Evolutionary conservation across 176 grass and related monocot genomes (phyloP).

Genomic region (Aegilops speltoides): DNA sequence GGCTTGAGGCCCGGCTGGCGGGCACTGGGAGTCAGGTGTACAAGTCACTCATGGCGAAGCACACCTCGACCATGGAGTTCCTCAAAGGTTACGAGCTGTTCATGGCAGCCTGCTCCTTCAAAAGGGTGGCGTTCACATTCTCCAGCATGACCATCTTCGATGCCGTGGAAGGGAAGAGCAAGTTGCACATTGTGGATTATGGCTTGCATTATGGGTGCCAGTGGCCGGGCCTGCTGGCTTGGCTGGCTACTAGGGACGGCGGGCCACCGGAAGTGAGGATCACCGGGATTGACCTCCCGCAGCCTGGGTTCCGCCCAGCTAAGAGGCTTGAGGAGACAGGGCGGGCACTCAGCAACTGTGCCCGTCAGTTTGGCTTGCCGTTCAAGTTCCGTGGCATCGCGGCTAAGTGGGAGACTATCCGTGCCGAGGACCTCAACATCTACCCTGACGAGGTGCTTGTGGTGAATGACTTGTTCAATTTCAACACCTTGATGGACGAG

Average conservation of each 20-base stretch:
- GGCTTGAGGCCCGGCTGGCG: constrained; percentile 49
- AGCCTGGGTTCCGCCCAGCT: constrained; percentile 45
- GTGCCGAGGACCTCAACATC: constrained; percentile 24
- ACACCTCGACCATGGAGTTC: constrained; percentile 29
- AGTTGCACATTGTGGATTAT: constrained; percentile 49
- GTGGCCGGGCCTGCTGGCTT: constrained; percentile 45
- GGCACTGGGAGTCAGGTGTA: constrained; percentile 49
- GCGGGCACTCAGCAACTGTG: constrained; percentile 30
- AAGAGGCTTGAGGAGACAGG: constrained; percentile 44
- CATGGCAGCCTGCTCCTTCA: constrained; percentile 55
- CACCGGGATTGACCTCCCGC: constrained; percentile 43
- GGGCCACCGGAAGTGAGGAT: constrained; percentile 44
- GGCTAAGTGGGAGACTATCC: constrained; percentile 42
- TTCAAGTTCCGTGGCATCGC: constrained; percentile 46
- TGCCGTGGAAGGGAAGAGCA: constrained; percentile 22
- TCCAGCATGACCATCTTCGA: constrained; percentile 50
- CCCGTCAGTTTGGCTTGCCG: constrained; percentile 19
- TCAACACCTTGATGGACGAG: constrained; percentile 51
- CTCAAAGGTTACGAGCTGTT: constrained; percentile 53
- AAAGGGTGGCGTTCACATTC: constrained; percentile 30
- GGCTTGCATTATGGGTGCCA: constrained; percentile 50
- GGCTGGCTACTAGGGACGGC: neutral
- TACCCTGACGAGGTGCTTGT: constrained; percentile 45
- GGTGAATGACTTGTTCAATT: constrained; percentile 41
- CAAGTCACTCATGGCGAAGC: constrained; percentile 30